Conservation (phyloP, 83 land plant species). For the Larix sibirica region DNA sequence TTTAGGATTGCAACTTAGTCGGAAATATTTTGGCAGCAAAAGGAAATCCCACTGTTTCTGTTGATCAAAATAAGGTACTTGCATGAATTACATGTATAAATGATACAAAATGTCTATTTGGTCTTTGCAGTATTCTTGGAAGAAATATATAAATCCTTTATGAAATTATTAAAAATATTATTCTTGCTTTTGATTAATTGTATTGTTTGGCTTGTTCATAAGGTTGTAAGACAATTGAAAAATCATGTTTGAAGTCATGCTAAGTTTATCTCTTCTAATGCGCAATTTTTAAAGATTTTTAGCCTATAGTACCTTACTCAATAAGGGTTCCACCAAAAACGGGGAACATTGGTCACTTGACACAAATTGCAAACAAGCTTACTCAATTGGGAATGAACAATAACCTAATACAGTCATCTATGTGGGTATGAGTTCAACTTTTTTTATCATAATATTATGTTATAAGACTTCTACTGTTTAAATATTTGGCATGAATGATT, state of each 20-base stretch:
- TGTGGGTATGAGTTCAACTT: constrained; percentile 56
- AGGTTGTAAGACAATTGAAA: not conserved
- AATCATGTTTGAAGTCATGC: not conserved
- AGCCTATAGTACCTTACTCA: constrained; percentile 65
- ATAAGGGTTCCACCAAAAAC: constrained; percentile 71
- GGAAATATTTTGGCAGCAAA: constrained; percentile 84
- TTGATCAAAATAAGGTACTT: constrained; percentile 61
- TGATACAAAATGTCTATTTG: not conserved
- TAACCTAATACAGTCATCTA: constrained; percentile 43
- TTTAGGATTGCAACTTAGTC: constrained; percentile 77
- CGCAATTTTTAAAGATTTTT: constrained; percentile 17
- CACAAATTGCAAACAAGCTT: constrained; percentile 87
- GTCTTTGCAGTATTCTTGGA: not conserved
- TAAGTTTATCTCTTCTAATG: not conserved
- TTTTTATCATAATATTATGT: not conserved
- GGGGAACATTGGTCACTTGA: constrained; percentile 92
- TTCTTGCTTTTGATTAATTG: not conserved
- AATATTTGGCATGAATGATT: not conserved
- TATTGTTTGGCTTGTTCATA: not conserved
- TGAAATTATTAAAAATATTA: not conserved
- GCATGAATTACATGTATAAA: not conserved
- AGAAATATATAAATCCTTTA: not conserved
- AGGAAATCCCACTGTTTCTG: constrained; percentile 55
- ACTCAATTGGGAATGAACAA: constrained; percentile 60
- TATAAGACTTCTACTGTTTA: not conserved